These are phyloP conservation scores for Termitomyces sp. DNA, from an alignment of 1,284 basidiomycete genomes.

Conservation along the genomic window DNA sequence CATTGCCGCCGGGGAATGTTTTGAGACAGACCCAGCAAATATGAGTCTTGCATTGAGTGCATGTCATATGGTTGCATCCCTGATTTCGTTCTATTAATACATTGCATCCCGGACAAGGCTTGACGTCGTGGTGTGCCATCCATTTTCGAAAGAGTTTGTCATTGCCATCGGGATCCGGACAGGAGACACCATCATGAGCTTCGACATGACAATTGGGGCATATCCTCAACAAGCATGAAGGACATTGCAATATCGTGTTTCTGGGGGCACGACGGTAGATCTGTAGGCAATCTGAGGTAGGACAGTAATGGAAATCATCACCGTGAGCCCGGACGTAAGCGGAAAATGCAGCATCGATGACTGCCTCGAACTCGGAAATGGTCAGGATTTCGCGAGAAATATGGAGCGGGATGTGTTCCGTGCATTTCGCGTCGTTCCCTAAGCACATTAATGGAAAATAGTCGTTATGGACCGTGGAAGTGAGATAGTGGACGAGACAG, in stretches of 20 bases:
- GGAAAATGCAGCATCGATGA: conserved; percentile 54
- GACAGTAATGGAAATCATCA: conserved; percentile 64
- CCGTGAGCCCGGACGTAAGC: conserved; percentile 51
- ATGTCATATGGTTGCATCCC: conserved; percentile 76
- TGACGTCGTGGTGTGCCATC: conserved; percentile 55
- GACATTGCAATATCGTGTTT: conserved; percentile 59
- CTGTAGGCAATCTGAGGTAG: conserved; percentile 69
- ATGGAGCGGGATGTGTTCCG: conserved; percentile 44
- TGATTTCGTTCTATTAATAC: conserved; percentile 62
- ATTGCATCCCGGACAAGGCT: conserved; percentile 65
- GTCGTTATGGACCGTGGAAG: conserved; percentile 49
- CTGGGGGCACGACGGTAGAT: conserved; percentile 53
- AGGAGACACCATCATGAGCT: conserved; percentile 61
- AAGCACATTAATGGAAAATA: conserved; percentile 67
- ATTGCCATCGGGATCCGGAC: conserved; percentile 50
- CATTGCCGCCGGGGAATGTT: conserved; percentile 56
- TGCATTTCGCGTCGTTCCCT: conserved; percentile 54
- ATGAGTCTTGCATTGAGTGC: conserved; percentile 63
- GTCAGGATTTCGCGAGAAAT: conserved; percentile 47
- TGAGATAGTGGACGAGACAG: conserved; percentile 55
- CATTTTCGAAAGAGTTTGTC: conserved; percentile 56
- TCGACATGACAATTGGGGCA: conserved; percentile 63
- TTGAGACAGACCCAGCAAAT: conserved; percentile 72
- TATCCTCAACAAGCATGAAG: conserved; percentile 62
- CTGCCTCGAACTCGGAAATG: conserved; percentile 43